These are phyloP conservation scores for Dunaliella primolecta DNA, from an alignment of 139 green algal genomes.

Conservation along the genomic window DNA sequence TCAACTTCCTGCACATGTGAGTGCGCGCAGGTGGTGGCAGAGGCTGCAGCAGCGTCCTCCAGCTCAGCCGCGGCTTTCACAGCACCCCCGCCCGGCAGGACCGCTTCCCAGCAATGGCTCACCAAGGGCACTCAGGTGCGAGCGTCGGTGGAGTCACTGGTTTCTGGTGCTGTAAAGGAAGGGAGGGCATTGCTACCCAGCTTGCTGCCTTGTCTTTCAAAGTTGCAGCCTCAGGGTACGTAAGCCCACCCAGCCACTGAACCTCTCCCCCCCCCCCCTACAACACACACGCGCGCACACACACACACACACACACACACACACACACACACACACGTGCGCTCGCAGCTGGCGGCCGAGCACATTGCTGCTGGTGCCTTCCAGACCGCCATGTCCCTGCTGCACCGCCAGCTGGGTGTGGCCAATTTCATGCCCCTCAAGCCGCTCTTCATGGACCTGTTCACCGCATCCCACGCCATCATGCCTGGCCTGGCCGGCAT, in stretches of 20 bases:
- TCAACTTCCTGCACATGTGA: no score
- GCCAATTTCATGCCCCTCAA: slow-evolving; percentile 86
- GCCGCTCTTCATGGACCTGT: slow-evolving; percentile 82
- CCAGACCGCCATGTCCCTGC: slow-evolving; percentile 86
- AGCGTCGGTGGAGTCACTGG: no score
- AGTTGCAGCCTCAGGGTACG: no score
- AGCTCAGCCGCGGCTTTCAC: slow-evolving; percentile 62
- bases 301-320: not conserved
- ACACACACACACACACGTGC: not conserved
- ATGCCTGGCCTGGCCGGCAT: slow-evolving; percentile 67
- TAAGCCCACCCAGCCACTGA: no score
- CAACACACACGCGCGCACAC: not conserved
- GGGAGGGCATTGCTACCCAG: no score
- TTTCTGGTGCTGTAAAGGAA: no score
- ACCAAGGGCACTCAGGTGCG: slow-evolving; percentile 64
- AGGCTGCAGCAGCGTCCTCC: slow-evolving; percentile 28
- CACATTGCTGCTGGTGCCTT: slow-evolving; percentile 85
- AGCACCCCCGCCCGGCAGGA: slow-evolving; percentile 60
- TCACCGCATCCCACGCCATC: slow-evolving; percentile 57
- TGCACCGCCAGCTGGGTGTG: slow-evolving; percentile 91
- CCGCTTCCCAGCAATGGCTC: slow-evolving; percentile 78
- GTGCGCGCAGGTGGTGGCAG: slow-evolving; percentile 25
- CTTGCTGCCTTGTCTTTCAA: no score
- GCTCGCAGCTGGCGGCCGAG: slow-evolving; percentile 54
- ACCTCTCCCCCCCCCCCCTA: no score